Base-by-base conservation (phyloP, 2,329 filamentous ascomycete genomes). In the Colletotrichum lindemuthianum region DNA sequence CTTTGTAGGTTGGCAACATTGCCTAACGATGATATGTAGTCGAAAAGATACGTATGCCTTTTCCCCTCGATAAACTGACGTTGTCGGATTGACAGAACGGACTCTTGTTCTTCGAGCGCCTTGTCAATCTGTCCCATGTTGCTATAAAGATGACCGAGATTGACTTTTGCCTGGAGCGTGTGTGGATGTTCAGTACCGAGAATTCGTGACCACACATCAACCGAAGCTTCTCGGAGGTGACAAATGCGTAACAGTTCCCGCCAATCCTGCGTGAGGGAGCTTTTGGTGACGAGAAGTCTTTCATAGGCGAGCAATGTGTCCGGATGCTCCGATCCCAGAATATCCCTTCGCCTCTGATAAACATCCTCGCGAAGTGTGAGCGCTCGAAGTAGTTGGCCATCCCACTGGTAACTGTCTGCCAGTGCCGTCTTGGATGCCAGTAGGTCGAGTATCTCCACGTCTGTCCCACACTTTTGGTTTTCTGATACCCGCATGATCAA, bases 321-420 rank as follows among this genome's bases (percentile, higher is more conserved):
- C 2, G 57, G 57, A 8, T 59, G 48, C 12, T 34, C 15, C 0
- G 2, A 4, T 3, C 54, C 34, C 4, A 57, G 41, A 10, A 45
- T 44, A 6, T 13, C 4, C 10, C 8, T 9, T n/a, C 48, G 44
- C 15, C 6, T 9, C 5, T 33, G 5, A 16, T 59, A 50, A 8
- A 59, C 47, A 1, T 50, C 32, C 7, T 37, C 9, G 2, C 55
- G 55, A 34, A 59, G 2, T 3, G 8, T 8, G 4, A 44, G 7
- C 0, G 55, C 45, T n/a, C 43, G 13, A 2, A 43, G 45, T 3
- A 59, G n/a, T 8, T n/a, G 24, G 7, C 55, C 45, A 32, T 59
- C 8, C 55, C 55, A 59, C 6, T 44, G 45, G 6, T 51, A 51
- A 11, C 55, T 50, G 32, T 59, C 55, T 2, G 45, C 45, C 37